phyloP scores from a whole-genome alignment of 352 stramenopile genomes.

The Globisporangium middletonii region DNA sequence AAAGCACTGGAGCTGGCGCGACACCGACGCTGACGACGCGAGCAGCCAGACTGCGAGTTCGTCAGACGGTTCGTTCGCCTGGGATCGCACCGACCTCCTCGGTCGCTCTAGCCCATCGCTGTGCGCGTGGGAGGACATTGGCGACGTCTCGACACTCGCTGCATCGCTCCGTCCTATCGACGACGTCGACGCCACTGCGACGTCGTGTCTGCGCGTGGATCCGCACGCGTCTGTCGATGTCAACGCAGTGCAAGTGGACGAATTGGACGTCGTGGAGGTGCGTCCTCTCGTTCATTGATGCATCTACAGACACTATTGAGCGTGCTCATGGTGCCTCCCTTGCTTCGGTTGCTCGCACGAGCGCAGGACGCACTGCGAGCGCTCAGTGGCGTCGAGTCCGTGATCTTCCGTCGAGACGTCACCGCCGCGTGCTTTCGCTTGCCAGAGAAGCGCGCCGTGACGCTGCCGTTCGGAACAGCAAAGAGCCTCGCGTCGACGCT shows the following conservation, averaged over 20 bases:
- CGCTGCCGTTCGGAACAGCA: conserved; percentile 33
- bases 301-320: neutral
- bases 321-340: neutral
- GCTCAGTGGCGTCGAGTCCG: conserved; percentile 60
- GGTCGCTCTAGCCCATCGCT: neutral
- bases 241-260: conserved; percentile 34
- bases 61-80: neutral
- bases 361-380: conserved; percentile 48
- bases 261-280: conserved; percentile 58
- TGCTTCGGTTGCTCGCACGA: neutral
- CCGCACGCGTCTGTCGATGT: conserved; percentile 10
- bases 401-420: conserved; percentile 40
- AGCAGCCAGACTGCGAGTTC: conserved; percentile 16
- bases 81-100: neutral
- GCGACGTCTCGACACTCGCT: conserved; percentile 14
- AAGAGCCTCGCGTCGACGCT: conserved; percentile 36
- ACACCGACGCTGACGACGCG: conserved; percentile 14
- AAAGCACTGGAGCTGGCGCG: conserved; percentile 1
- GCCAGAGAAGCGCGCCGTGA: conserved; percentile 33
- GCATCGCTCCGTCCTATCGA: neutral
- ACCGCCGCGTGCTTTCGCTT: conserved; percentile 34
- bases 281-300: neutral
- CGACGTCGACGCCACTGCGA: conserved; percentile 11
- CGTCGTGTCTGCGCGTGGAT: conserved; percentile 5
- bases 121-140: conserved; percentile 40